phyloP scores from a whole-genome alignment of 345 rosid genomes.

The Aquilaria sinensis region DNA sequence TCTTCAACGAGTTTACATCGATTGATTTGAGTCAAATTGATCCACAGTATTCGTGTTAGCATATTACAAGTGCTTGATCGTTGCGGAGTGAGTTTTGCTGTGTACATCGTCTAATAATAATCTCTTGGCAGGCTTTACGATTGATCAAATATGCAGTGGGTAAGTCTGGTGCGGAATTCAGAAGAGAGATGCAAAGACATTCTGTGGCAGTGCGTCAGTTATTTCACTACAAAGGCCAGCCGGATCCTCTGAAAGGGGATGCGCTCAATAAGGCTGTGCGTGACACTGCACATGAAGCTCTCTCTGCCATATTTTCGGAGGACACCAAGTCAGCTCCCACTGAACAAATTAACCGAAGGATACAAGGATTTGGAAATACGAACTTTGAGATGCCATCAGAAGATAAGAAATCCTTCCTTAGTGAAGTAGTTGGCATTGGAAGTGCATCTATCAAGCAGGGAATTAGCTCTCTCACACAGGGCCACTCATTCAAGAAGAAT shows the following conservation, averaged over 20 bases:
- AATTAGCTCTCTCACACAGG: conserved; percentile 64
- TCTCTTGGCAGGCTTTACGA: conserved; percentile 60
- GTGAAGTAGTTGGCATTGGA: conserved; percentile 93
- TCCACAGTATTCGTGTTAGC: too few species aligned
- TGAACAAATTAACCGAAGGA: conserved; percentile 57
- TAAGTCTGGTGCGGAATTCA: conserved; percentile 86
- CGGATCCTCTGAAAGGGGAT: conserved; percentile 88
- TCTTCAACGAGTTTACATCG: too few species aligned
- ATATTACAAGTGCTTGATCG: too few species aligned
- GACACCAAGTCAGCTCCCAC: conserved; percentile 61
- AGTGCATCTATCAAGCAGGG: conserved; percentile 96
- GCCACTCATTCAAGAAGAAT: conserved; percentile 51
- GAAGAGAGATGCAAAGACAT: conserved; percentile 94
- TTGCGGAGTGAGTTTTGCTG: too few species aligned
- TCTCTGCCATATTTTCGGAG: conserved; percentile 76
- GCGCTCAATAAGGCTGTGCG: conserved; percentile 92
- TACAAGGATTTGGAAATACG: conserved; percentile 94
- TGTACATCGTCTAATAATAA: too few species aligned
- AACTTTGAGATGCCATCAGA: conserved; percentile 67
- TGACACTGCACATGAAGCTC: conserved; percentile 80
- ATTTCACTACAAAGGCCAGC: conserved; percentile 80
- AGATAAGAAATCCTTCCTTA: conserved; percentile 85
- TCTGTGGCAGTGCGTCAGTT: conserved; percentile 77
- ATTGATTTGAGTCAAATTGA: not conserved
- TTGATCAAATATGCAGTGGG: conserved; percentile 82